Conservation (phyloP, 2,329 filamentous ascomycete species). For the Boeremia exigua region DNA sequence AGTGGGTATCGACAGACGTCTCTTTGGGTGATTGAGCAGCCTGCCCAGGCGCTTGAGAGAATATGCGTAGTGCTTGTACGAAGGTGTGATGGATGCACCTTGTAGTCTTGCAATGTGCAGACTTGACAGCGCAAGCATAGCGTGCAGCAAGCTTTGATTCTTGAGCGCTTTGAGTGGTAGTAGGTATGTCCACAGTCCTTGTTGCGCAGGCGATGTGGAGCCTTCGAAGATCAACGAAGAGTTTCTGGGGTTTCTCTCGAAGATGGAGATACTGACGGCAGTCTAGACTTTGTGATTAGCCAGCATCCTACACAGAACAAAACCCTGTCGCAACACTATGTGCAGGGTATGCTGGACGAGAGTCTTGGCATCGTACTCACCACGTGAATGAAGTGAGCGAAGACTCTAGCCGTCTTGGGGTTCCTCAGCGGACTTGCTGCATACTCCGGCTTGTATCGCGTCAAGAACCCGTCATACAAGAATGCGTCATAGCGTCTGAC, state of each 20-base stretch:
- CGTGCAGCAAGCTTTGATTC: conserved; percentile 86
- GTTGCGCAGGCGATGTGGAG: conserved; percentile 35
- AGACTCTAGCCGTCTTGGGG: conserved; percentile 78
- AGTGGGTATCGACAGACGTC: conserved; percentile 77
- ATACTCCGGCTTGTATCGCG: conserved; percentile 54
- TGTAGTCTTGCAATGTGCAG: conserved; percentile 88
- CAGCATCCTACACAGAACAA: neutral
- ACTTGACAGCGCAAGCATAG: conserved; percentile 85
- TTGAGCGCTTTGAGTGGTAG: conserved; percentile 80
- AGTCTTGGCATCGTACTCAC: conserved; percentile 19
- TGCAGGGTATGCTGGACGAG: neutral
- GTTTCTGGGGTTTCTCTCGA: conserved; percentile 81
- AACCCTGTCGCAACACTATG: neutral
- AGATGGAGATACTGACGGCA: conserved; percentile 83
- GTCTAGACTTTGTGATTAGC: conserved; percentile 54
- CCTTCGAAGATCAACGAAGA: conserved; percentile 69
- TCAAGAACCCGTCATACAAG: conserved; percentile 55
- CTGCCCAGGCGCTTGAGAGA: conserved; percentile 79
- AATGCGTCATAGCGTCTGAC: conserved; percentile 55
- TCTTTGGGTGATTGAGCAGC: conserved; percentile 73
- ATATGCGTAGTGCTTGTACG: conserved; percentile 90
- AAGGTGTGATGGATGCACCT: conserved; percentile 74
- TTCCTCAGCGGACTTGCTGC: conserved; percentile 74
- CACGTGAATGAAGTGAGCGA: conserved; percentile 89
- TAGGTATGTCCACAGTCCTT: conserved; percentile 70